Evolutionary conservation across 2,329 filamentous ascomycete genomes (phyloP), one percentile per base, ranked within the genome.

Genomic region (Pyrenochaeta sp.): DNA sequence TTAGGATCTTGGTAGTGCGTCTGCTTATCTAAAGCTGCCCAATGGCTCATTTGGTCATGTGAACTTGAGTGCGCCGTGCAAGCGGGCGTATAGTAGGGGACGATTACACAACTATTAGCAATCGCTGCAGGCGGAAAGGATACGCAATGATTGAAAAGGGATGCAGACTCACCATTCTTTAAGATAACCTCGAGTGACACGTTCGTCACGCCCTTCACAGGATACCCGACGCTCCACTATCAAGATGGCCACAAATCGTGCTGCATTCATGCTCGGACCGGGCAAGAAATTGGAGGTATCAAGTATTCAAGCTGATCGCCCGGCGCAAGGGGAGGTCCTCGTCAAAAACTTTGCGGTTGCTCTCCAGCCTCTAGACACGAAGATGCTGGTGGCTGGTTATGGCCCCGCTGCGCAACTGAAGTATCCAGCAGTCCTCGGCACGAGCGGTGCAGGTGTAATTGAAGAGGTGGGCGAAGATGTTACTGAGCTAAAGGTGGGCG

Each of bases 391-490:
- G 13, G 52, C 57, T 10, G 63, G 63, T 12, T 71, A 73, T n/a
- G 62, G 61, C 5, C 65, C 65, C 19, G 65, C 57, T 1, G 58
- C 66, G 1, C 45, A 62, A 9, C 32, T 71, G 13, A 56, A 43
- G 2, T 68, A 62, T 50, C 65, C 64, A 9, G 59, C 59, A 12
- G 36, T 67, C n/a, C 63, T 73, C 19, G 66, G 65, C 25, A 64
- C 59, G 1, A 67, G 64, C 39, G 63, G 66, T 53, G 70, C 66
- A 1, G 82, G 81, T 8, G 68, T 80, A 0, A 71, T 84, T 22
- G 79, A 83, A 62, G 81, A 81, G 61, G 68, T 83, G 10, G 79
- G 80, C 30, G 73, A 79, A 24, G 79, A 74, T 6, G 81, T 84
- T 3, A 70, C 67, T 3, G 72, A 75, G 5, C 72, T 82, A 53